phyloP scores from a whole-genome alignment of 1,139 yeast genomes.

The Kurtzmaniella quercitrusa region DNA sequence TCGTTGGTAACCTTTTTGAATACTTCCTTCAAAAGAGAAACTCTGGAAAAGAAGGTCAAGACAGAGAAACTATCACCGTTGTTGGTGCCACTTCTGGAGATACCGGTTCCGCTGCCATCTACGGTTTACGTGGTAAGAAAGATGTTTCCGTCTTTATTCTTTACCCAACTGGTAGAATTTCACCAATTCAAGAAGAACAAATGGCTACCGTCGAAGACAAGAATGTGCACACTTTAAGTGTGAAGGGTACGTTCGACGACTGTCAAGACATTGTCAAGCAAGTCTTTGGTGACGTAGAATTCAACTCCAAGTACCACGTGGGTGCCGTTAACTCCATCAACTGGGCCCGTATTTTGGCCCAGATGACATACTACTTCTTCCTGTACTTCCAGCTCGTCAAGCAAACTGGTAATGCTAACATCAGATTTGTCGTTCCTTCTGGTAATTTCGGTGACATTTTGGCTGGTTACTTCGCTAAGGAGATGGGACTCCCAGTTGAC shows the following conservation, averaged over 20 bases:
- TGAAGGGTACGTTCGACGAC: slow-evolving; percentile 95
- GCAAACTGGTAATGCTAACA: slow-evolving; percentile 38
- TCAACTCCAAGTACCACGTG: slow-evolving; percentile 84
- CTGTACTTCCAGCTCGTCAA: slow-evolving; percentile 75
- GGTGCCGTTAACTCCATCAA: slow-evolving; percentile 98
- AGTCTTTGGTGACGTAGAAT: slow-evolving; percentile 83
- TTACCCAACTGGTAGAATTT: slow-evolving; percentile 95
- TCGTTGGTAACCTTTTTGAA: slow-evolving; percentile 94
- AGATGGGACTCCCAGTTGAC: slow-evolving; percentile 92
- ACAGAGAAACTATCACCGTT: slow-evolving; percentile 82
- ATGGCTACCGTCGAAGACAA: slow-evolving; percentile 96
- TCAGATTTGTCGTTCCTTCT: slow-evolving; percentile 90
- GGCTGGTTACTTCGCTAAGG: slow-evolving; percentile 91
- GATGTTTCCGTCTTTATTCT: slow-evolving; percentile 94
- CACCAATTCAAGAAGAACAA: slow-evolving; percentile 97
- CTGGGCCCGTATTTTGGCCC: slow-evolving; percentile 98
- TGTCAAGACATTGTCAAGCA: slow-evolving; percentile 96
- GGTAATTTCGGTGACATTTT: slow-evolving; percentile 98
- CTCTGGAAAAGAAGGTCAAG: slow-evolving; percentile 49
- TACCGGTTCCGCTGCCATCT: slow-evolving; percentile 98
- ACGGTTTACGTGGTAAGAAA: slow-evolving; percentile 93
- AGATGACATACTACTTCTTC: slow-evolving; percentile 92
- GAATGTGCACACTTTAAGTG: slow-evolving; percentile 92
- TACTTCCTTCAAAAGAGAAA: slow-evolving; percentile 81
- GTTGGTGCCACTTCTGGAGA: slow-evolving; percentile 99